A percentile compares a stretch with the other conserved stretches of the same genome.
phyloP scores from a whole-genome alignment of 2,329 filamentous ascomycete genomes.

The Dothistroma septosporum region DNA sequence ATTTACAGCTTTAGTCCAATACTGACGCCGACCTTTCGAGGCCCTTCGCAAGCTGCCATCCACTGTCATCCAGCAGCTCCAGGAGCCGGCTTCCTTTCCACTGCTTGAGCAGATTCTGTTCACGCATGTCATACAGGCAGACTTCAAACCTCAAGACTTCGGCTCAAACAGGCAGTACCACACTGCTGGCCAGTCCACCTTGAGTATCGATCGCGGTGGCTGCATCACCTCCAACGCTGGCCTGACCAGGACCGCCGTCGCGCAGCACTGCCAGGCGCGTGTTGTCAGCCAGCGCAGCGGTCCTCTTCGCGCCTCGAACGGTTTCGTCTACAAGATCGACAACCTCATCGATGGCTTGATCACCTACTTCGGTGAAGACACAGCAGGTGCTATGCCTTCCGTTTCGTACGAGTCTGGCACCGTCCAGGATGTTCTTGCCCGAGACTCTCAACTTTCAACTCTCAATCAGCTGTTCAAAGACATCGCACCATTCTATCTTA shows the following conservation, averaged over 20 bases:
- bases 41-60: background rate
- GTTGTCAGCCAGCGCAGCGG: slow-evolving; percentile 4
- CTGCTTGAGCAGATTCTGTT: background rate
- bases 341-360: slow-evolving; percentile 9
- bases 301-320: slow-evolving; percentile 13
- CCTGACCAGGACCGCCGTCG: background rate
- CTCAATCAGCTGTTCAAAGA: slow-evolving; percentile 1
- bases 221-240: background rate
- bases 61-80: background rate
- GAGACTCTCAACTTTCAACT: slow-evolving; percentile 5
- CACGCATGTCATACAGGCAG: background rate
- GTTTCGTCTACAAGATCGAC: slow-evolving; percentile 18
- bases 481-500: slow-evolving; percentile 11
- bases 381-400: background rate
- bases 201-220: background rate
- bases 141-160: background rate
- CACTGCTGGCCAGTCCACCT: background rate
- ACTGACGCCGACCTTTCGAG: background rate
- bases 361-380: slow-evolving; percentile 16
- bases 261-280: background rate
- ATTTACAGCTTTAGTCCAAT: too few relatives aligned
- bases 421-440: slow-evolving; percentile 10
- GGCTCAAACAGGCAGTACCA: background rate
- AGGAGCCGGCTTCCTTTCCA: background rate
- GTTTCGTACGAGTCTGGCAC: slow-evolving; percentile 7